Conservation (phyloP, 108 stramenopile genomes). For the Cyclotella sp. region DNA sequence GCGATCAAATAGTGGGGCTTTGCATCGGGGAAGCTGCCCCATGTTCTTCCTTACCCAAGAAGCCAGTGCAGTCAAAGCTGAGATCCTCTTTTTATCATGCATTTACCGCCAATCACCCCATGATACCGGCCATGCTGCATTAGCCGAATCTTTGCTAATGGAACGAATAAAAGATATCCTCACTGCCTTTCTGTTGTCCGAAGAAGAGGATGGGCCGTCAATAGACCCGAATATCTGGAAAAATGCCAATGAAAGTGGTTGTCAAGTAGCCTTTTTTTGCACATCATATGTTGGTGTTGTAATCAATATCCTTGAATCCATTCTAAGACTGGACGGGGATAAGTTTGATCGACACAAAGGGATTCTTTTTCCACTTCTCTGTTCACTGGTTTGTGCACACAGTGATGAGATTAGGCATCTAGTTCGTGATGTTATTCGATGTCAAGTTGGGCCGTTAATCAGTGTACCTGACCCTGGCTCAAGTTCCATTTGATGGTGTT, state of each 20-base stretch:
- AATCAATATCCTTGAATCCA: slow-evolving; percentile 66
- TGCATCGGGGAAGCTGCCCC: slow-evolving; percentile 74
- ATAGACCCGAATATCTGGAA: slow-evolving; percentile 86
- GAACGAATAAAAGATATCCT: slow-evolving; percentile 68
- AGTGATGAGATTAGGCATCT: slow-evolving; percentile 82
- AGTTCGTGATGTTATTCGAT: slow-evolving; percentile 64
- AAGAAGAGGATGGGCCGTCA: slow-evolving; percentile 64
- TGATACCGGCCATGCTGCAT: slow-evolving; percentile 50
- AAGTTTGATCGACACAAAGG: slow-evolving; percentile 65
- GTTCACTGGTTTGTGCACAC: slow-evolving; percentile 70
- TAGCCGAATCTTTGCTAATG: slow-evolving; percentile 72
- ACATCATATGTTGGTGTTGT: slow-evolving; percentile 84
- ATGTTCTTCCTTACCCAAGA: slow-evolving; percentile 92
- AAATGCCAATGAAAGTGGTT: slow-evolving; percentile 72
- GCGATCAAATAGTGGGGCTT: slow-evolving; percentile 50
- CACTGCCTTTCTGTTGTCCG: slow-evolving; percentile 71
- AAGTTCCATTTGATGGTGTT: not conserved
- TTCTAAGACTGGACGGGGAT: slow-evolving; percentile 56
- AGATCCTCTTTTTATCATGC: slow-evolving; percentile 64
- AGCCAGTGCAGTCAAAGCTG: slow-evolving; percentile 75
- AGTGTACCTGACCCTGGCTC: not conserved
- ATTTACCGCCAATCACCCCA: slow-evolving; percentile 50
- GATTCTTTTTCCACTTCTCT: slow-evolving; percentile 71
- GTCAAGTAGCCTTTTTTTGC: slow-evolving; percentile 84
- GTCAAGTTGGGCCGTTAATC: slow-evolving; percentile 69